phyloP scores from a whole-genome alignment of 805 yeast species.

The Jamesozyma piceae region DNA sequence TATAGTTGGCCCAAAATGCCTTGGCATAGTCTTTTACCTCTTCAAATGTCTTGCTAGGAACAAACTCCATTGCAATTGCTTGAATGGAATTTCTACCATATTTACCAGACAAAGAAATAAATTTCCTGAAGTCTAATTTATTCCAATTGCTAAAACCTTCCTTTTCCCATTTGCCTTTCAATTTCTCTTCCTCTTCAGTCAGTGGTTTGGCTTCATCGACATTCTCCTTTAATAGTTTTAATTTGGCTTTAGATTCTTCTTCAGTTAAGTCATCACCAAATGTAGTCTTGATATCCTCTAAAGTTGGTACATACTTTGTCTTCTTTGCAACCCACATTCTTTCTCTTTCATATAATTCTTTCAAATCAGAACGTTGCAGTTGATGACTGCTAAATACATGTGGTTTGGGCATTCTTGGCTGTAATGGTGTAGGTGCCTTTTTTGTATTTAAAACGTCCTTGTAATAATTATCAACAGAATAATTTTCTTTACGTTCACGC shows the following conservation, averaged over 20 bases:
- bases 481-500: slow-evolving; percentile 67
- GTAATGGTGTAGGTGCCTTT: slow-evolving; percentile 35
- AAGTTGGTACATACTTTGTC: slow-evolving; percentile 55
- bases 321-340: slow-evolving; percentile 66
- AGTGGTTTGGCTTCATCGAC: slow-evolving; percentile 69
- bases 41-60: slow-evolving; percentile 65
- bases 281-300: slow-evolving; percentile 41
- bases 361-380: slow-evolving; percentile 66
- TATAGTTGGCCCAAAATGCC: slow-evolving; percentile 73
- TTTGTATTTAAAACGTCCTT: slow-evolving; percentile 72
- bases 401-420: slow-evolving; percentile 83
- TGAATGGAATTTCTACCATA: slow-evolving; percentile 71
- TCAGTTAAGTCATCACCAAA: slow-evolving; percentile 34
- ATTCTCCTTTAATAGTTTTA: slow-evolving; percentile 55
- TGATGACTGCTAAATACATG: slow-evolving; percentile 82
- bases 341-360: slow-evolving; percentile 73
- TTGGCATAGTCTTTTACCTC: slow-evolving; percentile 72
- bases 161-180: slow-evolving; percentile 47
- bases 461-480: slow-evolving; percentile 79
- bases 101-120: slow-evolving; percentile 65
- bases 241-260: slow-evolving; percentile 36
- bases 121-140: slow-evolving; percentile 78
- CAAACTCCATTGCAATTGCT: slow-evolving; percentile 66
- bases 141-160: slow-evolving; percentile 80
- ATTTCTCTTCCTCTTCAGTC: slow-evolving; percentile 68